Evolutionary conservation across 495 filamentous ascomycete species (phyloP), one percentile per base, ranked within the genome.

Genomic region (Paragyromitra xinjiangensis): DNA sequence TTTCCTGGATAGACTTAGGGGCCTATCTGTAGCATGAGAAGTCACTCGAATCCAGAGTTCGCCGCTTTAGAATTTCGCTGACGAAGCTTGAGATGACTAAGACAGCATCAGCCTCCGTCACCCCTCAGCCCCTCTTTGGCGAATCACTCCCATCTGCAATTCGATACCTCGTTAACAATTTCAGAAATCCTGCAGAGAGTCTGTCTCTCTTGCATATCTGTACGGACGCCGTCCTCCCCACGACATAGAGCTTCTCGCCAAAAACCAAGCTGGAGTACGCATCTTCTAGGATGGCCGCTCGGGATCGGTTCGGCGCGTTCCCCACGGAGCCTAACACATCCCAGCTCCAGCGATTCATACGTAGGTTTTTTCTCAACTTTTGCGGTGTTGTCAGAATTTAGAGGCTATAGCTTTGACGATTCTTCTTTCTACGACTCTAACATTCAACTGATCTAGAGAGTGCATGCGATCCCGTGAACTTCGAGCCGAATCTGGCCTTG

Each of bases 391-490:
- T 16, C 22, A 12, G 48, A 55, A 56, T 69, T 59, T 69, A 29
- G 55, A 65, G 64, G 58, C 44, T 39, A 16, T 42, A 53, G 50
- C 34, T 78, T 53, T 19, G 55, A 53, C 16, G 22, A 50, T 73
- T 34, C 4, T 34, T 34, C 29, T 34, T 67, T 64, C 40, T 64
- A 58, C 50, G 72, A 67, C 66, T 78, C 61, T 62, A 1, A 63
- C n/a, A 5, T 48, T 75, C 34, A 55, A 34, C 7, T 29, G 65
- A 39, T 50, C 14, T 63, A 92, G 91, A 94, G 80, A 93, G 93
- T 85, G 95, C 95, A 79, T 98, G 95, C 85, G 94, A 95, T 82
- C 92, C 95, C 50, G 91, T 94, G 77, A 98, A 98, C 85, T 97
- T 93, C 86, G 96, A 98, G 85, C 94, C 95, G 71, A 98, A 98